A percentile compares a stretch with the other conserved stretches of the same genome.
phyloP scores from a whole-genome alignment of 2,329 filamentous ascomycete species.

The Plectosphaerella cucumerina region DNA sequence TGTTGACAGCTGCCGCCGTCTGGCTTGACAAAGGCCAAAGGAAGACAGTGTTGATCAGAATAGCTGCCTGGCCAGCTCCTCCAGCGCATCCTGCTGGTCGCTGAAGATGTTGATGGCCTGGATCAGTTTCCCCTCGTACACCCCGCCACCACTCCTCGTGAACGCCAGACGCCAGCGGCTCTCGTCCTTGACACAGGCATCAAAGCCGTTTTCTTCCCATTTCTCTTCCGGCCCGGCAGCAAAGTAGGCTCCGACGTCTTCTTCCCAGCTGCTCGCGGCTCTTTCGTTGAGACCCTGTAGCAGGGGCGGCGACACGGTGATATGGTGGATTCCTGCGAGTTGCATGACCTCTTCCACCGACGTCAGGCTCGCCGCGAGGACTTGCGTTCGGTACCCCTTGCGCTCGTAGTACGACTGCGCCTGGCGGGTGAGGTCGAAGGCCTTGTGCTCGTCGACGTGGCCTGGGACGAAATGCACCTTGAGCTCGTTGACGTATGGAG shows the following conservation, averaged over 20 bases:
- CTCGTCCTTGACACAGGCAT: slow-evolving; percentile 28
- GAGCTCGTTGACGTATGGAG: slow-evolving; percentile 63
- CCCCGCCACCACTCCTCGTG: slow-evolving; percentile 38
- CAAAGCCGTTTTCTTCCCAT: slow-evolving; percentile 6
- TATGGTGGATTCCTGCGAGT: slow-evolving; percentile 52
- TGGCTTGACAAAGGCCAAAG: not conserved
- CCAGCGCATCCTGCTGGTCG: slow-evolving; percentile 49
- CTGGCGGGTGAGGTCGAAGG: slow-evolving; percentile 44
- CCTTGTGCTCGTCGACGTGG: slow-evolving; percentile 44
- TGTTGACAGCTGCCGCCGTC: too few species aligned
- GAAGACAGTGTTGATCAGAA: not conserved
- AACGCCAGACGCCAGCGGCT: slow-evolving; percentile 47
- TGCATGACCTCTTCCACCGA: slow-evolving; percentile 53
- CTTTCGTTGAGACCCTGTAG: slow-evolving; percentile 40
- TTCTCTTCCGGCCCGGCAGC: slow-evolving; percentile 22
- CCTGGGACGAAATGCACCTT: slow-evolving; percentile 54
- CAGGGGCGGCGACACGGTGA: slow-evolving; percentile 53
- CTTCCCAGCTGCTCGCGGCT: slow-evolving; percentile 23
- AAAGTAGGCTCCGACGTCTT: slow-evolving; percentile 24
- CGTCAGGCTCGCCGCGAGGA: slow-evolving; percentile 54
- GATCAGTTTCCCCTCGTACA: slow-evolving; percentile 45
- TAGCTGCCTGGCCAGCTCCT: slow-evolving; percentile 22
- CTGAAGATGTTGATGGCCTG: slow-evolving; percentile 56
- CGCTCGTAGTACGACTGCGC: slow-evolving; percentile 49
- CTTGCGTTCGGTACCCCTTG: slow-evolving; percentile 37